phyloP scores from a whole-genome alignment of 306 rosid genomes.

The Cajanus cajan region DNA sequence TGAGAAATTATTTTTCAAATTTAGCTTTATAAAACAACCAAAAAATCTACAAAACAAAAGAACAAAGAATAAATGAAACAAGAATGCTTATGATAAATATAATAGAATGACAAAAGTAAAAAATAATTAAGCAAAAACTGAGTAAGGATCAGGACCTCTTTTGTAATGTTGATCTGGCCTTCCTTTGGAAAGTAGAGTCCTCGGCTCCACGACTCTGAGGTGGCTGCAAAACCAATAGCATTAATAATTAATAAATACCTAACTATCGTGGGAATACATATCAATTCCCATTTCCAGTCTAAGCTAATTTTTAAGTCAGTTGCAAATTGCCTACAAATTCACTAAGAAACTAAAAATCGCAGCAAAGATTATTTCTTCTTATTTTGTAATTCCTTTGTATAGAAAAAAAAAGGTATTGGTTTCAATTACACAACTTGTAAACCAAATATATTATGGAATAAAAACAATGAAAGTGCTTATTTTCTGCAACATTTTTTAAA shows the following conservation, averaged over 20 bases:
- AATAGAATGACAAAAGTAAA: slow-evolving; percentile 1
- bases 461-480: not conserved
- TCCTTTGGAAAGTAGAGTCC: slow-evolving; percentile 69
- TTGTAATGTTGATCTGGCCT: slow-evolving; percentile 50
- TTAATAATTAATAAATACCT: slow-evolving; percentile 18
- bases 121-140: not conserved
- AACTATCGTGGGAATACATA: not conserved
- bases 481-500: not conserved
- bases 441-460: not conserved
- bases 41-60: not conserved
- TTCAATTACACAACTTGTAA: not conserved
- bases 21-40: not conserved
- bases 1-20: not conserved
- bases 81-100: slow-evolving; percentile 4
- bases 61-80: not conserved
- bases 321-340: slow-evolving; percentile 14
- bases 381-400: slow-evolving; percentile 14
- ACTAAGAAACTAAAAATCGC: not conserved
- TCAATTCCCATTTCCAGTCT: not conserved
- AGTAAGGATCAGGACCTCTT: slow-evolving; percentile 58
- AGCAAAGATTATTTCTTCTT: not conserved
- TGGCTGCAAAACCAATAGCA: slow-evolving; percentile 55
- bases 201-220: slow-evolving; percentile 60
- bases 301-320: not conserved
- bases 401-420: not conserved